Base-by-base conservation (phyloP, 2,329 filamentous ascomycete species). In the Venturia aucupariae region DNA sequence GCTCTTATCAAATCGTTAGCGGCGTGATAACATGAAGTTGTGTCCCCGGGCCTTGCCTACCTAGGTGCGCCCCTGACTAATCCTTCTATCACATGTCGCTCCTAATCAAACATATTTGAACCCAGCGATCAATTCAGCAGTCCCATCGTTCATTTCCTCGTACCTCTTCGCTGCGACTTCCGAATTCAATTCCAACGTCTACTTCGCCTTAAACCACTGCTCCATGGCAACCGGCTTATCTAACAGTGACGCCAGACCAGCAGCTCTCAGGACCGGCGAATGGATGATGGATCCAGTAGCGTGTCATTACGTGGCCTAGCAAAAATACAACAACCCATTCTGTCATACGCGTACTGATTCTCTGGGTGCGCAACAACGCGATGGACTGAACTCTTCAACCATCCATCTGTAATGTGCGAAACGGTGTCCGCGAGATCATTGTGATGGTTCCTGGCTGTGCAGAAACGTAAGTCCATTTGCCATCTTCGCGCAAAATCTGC, bases 401-500 rank as follows among this genome's bases (percentile, higher is more conserved):
- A 65, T 54, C 63, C 60, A 5, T 60, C 63, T 27, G 63, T 65
- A 24, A 64, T n/a, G 41, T 41, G 42, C 13, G 44, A 59, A 22
- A 65, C 3, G 10, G 63, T 64, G 48, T 65, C 62, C 2, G 48
- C 32, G 30, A 64, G 41, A 22, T 63, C 55, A 63, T 44, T 11
- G 61, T 63, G 42, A 63, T 63, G 8, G 42, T 51, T 30, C 61
- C 61, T 65, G 30, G 75, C 64, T 76, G 72, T 1, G 76, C 72
- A 62, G 70, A 70, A 0, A 78, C 76, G 72, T 74, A 78, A 19
- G 74, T 77, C 76, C 76, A 78, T n/a, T 72, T 70, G 17, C 46
- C 46, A 0, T 74, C 75, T 60, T 77, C 68, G 44, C 69, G 68
- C 46, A 71, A 79, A 32, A 86, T 82, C 68, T 86, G 83, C 1